These are phyloP conservation scores for Termitomyces titanicus DNA, from an alignment of 768 basidiomycete genomes.

Conservation along the genomic window DNA sequence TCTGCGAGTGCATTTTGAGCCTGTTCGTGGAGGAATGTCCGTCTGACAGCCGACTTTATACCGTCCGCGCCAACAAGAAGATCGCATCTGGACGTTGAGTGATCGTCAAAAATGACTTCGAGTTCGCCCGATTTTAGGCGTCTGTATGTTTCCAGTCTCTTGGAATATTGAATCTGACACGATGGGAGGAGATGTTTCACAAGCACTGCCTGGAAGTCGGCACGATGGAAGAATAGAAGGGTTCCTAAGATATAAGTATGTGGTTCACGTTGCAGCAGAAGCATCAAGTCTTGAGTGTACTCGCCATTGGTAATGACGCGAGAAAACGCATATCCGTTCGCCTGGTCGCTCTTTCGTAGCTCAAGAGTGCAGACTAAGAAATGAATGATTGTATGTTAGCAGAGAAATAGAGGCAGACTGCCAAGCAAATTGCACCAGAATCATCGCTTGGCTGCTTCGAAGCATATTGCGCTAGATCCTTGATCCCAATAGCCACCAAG, in stretches of 20 bases:
- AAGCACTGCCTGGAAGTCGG: conserved; percentile 44
- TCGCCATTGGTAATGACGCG: conserved; percentile 25
- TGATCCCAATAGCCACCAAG: conserved; percentile 34
- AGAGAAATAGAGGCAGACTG: not conserved
- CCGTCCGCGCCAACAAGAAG: conserved; percentile 40
- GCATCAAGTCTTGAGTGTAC: not conserved
- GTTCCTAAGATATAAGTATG: conserved; percentile 12
- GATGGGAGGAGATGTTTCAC: conserved; percentile 33
- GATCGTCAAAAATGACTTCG: conserved; percentile 40
- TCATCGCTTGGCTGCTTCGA: conserved; percentile 16
- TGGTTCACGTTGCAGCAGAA: not conserved
- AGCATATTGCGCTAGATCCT: conserved; percentile 20
- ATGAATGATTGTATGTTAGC: not conserved
- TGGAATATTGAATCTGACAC: conserved; percentile 33
- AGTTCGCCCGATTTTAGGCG: conserved; percentile 19
- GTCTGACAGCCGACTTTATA: conserved; percentile 31
- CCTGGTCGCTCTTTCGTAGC: conserved; percentile 30
- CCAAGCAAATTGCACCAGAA: conserved; percentile 11
- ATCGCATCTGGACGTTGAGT: conserved; percentile 43
- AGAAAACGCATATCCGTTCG: conserved; percentile 21
- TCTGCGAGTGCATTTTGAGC: conserved; percentile 5
- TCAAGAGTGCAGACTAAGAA: conserved; percentile 20
- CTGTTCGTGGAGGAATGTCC: conserved; percentile 18
- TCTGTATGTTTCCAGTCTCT: conserved; percentile 38
- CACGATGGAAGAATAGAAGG: conserved; percentile 40